phyloP scores from a whole-genome alignment of 1,139 yeast species.

The Suhomyces panamericanus region DNA sequence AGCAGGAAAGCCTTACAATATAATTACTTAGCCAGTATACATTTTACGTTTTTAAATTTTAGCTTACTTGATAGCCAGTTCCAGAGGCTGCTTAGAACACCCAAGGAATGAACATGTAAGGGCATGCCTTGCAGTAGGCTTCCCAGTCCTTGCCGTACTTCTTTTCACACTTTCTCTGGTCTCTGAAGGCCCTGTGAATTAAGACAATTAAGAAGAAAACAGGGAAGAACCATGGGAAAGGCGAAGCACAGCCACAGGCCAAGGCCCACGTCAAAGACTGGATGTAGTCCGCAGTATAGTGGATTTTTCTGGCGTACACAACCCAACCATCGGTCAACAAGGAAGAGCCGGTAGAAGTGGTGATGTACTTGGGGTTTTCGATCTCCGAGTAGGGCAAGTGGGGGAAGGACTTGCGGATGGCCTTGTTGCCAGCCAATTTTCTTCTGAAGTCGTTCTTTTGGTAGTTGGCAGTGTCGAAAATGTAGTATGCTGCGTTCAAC shows the following conservation, averaged over 20 bases:
- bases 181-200: slow-evolving; percentile 86
- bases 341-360: slow-evolving; percentile 79
- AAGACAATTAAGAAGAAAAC: slow-evolving; percentile 82
- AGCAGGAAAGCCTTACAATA: slow-evolving; percentile 59
- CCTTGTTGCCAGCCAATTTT: slow-evolving; percentile 74
- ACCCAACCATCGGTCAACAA: slow-evolving; percentile 94
- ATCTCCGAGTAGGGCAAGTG: slow-evolving; percentile 82
- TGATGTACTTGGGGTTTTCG: slow-evolving; percentile 79
- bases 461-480: slow-evolving; percentile 93
- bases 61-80: too few species aligned
- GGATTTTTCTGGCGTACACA: slow-evolving; percentile 86
- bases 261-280: slow-evolving; percentile 92
- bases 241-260: slow-evolving; percentile 81
- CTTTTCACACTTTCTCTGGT: slow-evolving; percentile 73
- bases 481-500: slow-evolving; percentile 73
- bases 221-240: slow-evolving; percentile 97
- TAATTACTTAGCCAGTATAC: background rate
- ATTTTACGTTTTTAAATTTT: background rate
- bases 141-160: slow-evolving; percentile 97
- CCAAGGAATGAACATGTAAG: slow-evolving; percentile 88
- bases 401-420: slow-evolving; percentile 85
- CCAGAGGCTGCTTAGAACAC: slow-evolving; percentile 47
- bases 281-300: slow-evolving; percentile 91
- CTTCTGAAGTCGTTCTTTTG: slow-evolving; percentile 95
- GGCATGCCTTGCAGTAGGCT: slow-evolving; percentile 80